A percentile compares a stretch with the other conserved stretches of the same genome.
Evolutionary conservation across 2,329 filamentous ascomycete genomes (phyloP).

Genomic region (Neopestalotiopsis sp.): DNA sequence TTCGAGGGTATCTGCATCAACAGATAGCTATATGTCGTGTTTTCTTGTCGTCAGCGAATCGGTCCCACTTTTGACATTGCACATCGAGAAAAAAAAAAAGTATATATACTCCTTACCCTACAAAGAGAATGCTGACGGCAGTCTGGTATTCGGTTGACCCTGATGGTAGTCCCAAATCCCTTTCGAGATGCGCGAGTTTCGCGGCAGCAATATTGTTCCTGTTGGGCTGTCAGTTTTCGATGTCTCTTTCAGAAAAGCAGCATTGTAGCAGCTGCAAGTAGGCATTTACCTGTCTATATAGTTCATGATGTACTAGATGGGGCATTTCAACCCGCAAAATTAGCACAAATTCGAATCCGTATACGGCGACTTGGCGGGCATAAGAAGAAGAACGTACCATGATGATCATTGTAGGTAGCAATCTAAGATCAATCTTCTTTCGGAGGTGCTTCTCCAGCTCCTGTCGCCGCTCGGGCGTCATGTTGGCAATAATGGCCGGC

Average conservation of each 20-base stretch:
- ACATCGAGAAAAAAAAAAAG: too few species aligned
- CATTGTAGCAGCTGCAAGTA: constrained; percentile 6
- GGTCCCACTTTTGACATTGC: background rate
- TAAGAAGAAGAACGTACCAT: constrained; percentile 43
- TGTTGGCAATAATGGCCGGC: constrained; percentile 42
- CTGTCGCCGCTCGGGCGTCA: constrained; percentile 55
- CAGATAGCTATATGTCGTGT: constrained; percentile 43
- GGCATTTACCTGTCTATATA: constrained; percentile 56
- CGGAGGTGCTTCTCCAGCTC: constrained; percentile 60
- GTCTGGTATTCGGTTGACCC: constrained; percentile 44
- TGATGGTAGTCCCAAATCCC: constrained; percentile 37
- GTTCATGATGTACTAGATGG: constrained; percentile 64
- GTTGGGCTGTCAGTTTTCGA: background rate
- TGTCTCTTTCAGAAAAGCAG: background rate
- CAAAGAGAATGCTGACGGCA: constrained; percentile 55
- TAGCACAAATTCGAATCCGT: background rate
- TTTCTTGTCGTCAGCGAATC: constrained; percentile 11
- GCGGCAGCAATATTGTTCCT: constrained; percentile 63
- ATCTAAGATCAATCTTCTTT: constrained; percentile 67
- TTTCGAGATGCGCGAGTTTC: constrained; percentile 52
- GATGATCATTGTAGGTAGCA: constrained; percentile 70
- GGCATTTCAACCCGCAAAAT: background rate
- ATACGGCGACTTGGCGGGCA: too few species aligned
- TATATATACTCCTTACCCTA: constrained; percentile 41
- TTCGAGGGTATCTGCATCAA: constrained; percentile 59